phyloP scores from a whole-genome alignment of 371 early-diverging fungal species.

The Actinomucor elegans region DNA sequence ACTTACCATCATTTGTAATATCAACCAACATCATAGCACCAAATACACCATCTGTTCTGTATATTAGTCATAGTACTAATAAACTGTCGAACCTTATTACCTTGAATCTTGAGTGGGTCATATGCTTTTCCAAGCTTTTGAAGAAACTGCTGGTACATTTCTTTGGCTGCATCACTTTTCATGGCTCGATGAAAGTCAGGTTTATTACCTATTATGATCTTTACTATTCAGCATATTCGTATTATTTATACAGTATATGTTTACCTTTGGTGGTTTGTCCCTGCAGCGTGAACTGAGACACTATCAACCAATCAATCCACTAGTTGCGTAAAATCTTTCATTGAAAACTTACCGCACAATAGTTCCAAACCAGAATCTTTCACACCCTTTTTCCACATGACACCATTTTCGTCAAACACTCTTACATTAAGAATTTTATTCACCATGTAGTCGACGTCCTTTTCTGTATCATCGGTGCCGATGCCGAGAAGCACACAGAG shows the following conservation, averaged over 20 bases:
- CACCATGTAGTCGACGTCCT: slow-evolving; percentile 75
- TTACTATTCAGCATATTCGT: too few species aligned
- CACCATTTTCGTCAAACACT: slow-evolving; percentile 69
- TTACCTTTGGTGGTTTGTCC: slow-evolving; percentile 66
- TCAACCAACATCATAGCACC: slow-evolving; percentile 88
- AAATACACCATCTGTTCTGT: slow-evolving; percentile 66
- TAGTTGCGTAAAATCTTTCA: not conserved
- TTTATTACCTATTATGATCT: slow-evolving; percentile 60
- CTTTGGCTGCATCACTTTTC: slow-evolving; percentile 66
- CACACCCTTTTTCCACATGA: slow-evolving; percentile 76
- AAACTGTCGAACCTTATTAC: slow-evolving; percentile 28
- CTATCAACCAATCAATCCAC: slow-evolving; percentile 24
- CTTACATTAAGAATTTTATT: slow-evolving; percentile 73
- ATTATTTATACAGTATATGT: too few species aligned
- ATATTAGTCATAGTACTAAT: not conserved
- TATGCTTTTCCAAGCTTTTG: slow-evolving; percentile 65
- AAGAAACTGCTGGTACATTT: slow-evolving; percentile 75
- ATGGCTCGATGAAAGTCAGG: slow-evolving; percentile 90
- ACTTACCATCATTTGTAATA: slow-evolving; percentile 76
- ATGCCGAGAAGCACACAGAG: slow-evolving; percentile 80
- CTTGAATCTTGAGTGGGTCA: slow-evolving; percentile 65
- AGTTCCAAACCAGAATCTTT: slow-evolving; percentile 71
- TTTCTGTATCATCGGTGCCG: slow-evolving; percentile 65
- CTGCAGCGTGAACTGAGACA: slow-evolving; percentile 87
- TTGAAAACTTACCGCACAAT: slow-evolving; percentile 58